Evolutionary conservation across 441 rosid genomes (phyloP).

Genomic region (Gossypium schwendimanii): DNA sequence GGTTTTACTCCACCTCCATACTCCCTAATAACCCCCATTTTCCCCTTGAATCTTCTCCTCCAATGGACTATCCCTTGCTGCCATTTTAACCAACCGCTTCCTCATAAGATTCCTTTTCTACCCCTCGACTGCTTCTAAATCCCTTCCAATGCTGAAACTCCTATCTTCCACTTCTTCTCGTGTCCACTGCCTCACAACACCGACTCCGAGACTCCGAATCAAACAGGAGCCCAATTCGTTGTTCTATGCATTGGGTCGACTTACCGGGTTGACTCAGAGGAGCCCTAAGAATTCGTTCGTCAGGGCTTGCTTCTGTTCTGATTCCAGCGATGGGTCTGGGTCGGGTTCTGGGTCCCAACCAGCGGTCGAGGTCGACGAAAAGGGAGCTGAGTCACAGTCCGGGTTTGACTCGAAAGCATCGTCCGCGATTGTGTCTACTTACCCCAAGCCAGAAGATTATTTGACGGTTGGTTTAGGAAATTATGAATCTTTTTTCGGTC

Average conservation of each 20-base stretch:
- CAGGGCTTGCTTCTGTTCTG: conserved; percentile 74
- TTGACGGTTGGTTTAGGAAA: conserved; percentile 38
- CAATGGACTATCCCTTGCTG: conserved; percentile 7
- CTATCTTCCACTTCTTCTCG: conserved; percentile 52
- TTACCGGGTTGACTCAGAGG: conserved; percentile 42
- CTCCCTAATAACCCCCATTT: conserved; percentile 2
- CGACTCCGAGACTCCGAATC: conserved; percentile 12
- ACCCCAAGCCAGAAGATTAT: conserved; percentile 81
- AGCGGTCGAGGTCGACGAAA: conserved; percentile 39
- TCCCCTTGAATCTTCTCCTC: background rate
- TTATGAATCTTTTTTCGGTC: background rate
- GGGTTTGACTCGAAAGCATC: conserved; percentile 41
- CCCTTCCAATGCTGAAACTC: conserved; percentile 71
- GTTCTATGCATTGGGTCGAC: conserved; percentile 43
- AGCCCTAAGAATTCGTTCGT: conserved; percentile 21
- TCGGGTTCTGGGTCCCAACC: conserved; percentile 16
- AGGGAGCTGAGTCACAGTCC: conserved; percentile 39
- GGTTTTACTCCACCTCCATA: conserved; percentile 41
- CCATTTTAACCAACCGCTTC: conserved; percentile 2
- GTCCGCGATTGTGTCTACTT: conserved; percentile 72
- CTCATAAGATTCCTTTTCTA: conserved; percentile 7
- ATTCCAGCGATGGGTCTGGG: conserved; percentile 22
- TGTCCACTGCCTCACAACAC: conserved; percentile 35
- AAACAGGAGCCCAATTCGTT: conserved; percentile 25
- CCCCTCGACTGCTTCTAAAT: conserved; percentile 6